A percentile compares a stretch with the other conserved stretches of the same genome.
Evolutionary conservation across 345 rosid species (phyloP).

Genomic region (Nasturtium officinale): DNA sequence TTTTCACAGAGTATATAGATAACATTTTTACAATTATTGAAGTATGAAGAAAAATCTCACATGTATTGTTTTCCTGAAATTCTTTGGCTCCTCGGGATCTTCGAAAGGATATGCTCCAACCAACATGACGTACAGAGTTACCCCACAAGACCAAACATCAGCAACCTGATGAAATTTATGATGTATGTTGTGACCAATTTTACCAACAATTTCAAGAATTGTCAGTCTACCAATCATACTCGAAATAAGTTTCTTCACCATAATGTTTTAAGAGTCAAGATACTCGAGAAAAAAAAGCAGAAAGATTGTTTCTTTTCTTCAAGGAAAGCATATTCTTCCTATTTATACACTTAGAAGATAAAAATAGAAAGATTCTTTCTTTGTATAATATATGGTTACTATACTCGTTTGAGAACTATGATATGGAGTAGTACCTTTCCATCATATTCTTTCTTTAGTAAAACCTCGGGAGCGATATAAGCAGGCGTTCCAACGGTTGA

Average conservation of each 20-base stretch:
- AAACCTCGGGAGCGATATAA: constrained; percentile 97
- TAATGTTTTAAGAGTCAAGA: constrained; percentile 1
- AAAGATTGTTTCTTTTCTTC: background rate
- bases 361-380: background rate
- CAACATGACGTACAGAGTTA: constrained; percentile 92
- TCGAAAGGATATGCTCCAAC: constrained; percentile 99
- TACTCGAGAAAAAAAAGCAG: background rate
- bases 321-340: background rate
- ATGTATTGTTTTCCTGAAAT: constrained; percentile 87
- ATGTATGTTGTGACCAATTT: background rate
- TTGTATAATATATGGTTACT: constrained; percentile 11
- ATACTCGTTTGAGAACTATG: constrained; percentile 14
- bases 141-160: constrained; percentile 99
- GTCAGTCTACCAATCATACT: background rate
- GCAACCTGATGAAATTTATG: constrained; percentile 63
- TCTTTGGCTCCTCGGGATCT: constrained; percentile 97
- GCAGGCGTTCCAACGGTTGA: constrained; percentile 99
- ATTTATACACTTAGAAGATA: background rate
- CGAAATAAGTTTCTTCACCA: background rate
- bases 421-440: constrained; percentile 75
- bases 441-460: constrained; percentile 95
- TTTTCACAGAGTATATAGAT: background rate
- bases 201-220: constrained; percentile 12
- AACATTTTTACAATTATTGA: constrained; percentile 4
- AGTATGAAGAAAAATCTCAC: constrained; percentile 43